phyloP scores from a whole-genome alignment of 2,329 filamentous ascomycete genomes.

The Diplodia mutila region DNA sequence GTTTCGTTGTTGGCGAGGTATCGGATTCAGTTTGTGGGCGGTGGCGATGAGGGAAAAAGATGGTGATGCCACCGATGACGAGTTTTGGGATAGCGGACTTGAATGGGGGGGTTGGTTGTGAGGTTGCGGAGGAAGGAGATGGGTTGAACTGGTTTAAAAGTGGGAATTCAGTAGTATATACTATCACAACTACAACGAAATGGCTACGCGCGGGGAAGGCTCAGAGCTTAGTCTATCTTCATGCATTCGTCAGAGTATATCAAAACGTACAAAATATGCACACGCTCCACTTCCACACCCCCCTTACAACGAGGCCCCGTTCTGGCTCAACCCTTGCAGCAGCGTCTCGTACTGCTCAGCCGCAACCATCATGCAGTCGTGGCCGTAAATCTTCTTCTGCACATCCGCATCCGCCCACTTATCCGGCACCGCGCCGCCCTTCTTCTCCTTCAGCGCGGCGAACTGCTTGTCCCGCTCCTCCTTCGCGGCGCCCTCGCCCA shows the following conservation, averaged over 20 bases:
- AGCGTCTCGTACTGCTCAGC: conserved; percentile 46
- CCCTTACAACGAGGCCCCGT: background rate
- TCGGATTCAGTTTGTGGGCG: background rate
- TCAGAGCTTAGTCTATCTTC: background rate
- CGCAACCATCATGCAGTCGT: conserved; percentile 51
- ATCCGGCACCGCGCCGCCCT: conserved; percentile 50
- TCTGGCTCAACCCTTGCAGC: background rate
- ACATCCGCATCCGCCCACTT: conserved; percentile 58
- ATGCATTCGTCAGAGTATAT: too few relatives aligned
- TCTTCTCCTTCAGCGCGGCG: conserved; percentile 46
- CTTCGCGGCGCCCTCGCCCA: conserved; percentile 62
- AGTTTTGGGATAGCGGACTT: conserved; percentile 10
- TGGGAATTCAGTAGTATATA: too few relatives aligned
- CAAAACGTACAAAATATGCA: too few relatives aligned
- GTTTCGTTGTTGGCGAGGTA: conserved; percentile 3
- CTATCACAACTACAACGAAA: too few relatives aligned
- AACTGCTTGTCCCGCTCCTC: conserved; percentile 62
- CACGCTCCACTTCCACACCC: too few relatives aligned
- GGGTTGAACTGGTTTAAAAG: background rate
- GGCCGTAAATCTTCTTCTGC: conserved; percentile 54
- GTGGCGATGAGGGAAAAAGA: background rate
- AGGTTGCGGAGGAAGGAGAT: conserved; percentile 3
- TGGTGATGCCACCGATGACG: background rate
- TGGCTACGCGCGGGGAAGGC: too few relatives aligned
- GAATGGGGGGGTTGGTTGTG: background rate